Conservation (phyloP, 176 grass and related monocot species). For the Raddia distichophylla region DNA sequence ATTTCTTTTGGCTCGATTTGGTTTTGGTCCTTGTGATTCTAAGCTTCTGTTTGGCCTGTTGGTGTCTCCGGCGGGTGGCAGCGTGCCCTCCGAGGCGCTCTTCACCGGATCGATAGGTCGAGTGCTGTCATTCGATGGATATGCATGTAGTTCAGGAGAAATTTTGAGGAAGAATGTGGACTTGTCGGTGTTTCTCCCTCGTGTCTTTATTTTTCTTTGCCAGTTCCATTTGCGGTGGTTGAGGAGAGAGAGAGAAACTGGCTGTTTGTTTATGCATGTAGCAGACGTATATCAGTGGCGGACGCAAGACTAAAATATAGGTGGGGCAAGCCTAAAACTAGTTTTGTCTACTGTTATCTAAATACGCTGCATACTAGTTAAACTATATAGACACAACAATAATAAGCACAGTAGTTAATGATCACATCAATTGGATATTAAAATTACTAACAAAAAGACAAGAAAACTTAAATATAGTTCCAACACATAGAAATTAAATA, state of each 20-base stretch:
- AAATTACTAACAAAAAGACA: too few species aligned
- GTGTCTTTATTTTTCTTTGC: not conserved
- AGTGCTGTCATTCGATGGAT: conserved; percentile 1
- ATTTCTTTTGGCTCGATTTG: not conserved
- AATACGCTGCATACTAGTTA: too few species aligned
- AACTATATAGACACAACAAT: too few species aligned
- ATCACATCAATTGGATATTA: too few species aligned
- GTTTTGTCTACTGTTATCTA: too few species aligned
- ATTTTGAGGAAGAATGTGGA: conserved; percentile 24
- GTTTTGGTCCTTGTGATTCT: not conserved
- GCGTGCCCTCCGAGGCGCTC: not conserved
- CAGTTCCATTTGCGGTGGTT: conserved; percentile 29
- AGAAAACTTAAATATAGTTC: too few species aligned
- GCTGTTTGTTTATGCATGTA: conserved; percentile 7
- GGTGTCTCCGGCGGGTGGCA: not conserved
- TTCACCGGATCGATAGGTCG: conserved; percentile 37
- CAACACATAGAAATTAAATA: too few species aligned
- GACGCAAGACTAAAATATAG: too few species aligned
- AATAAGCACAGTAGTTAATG: too few species aligned
- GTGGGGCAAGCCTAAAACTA: too few species aligned
- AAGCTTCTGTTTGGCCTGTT: not conserved
- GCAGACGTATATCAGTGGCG: not conserved
- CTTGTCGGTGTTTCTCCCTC: not conserved
- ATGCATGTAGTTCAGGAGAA: not conserved
- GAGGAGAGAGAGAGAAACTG: not conserved